A percentile compares a stretch with the other conserved stretches of the same genome.
Evolutionary conservation across 306 rosid genomes (phyloP).

Genomic region (Ormosia semicastrata): DNA sequence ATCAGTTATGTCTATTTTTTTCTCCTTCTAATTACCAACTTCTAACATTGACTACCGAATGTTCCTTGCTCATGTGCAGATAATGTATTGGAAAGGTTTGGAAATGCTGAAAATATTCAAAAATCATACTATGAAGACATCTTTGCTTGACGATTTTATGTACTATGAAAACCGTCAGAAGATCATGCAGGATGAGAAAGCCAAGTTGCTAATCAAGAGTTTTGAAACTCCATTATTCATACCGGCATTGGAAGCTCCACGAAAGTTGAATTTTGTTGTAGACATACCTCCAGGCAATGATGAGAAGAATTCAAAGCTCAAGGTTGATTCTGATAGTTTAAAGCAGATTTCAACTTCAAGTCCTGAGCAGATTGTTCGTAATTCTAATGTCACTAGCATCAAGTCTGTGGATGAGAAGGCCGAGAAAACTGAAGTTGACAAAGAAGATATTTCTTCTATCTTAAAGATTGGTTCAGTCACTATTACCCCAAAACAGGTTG

Average conservation of each 20-base stretch:
- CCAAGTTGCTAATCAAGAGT: conserved; percentile 55
- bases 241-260: conserved; percentile 53
- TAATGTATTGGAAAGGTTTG: conserved; percentile 66
- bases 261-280: conserved; percentile 47
- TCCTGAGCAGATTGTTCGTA: conserved; percentile 37
- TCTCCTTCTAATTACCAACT: not conserved
- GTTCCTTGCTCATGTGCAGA: conserved; percentile 48
- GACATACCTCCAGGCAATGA: conserved; percentile 39
- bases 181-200: conserved; percentile 85
- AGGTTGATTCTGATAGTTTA: conserved; percentile 30
- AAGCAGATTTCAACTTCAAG: conserved; percentile 31
- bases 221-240: conserved; percentile 45
- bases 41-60: not conserved
- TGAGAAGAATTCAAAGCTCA: conserved; percentile 35
- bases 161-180: conserved; percentile 93
- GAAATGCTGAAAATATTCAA: conserved; percentile 88
- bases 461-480: conserved; percentile 68
- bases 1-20: not conserved
- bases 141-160: conserved; percentile 83
- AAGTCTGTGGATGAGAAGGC: conserved; percentile 32
- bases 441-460: conserved; percentile 43
- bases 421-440: conserved; percentile 27
- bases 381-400: conserved; percentile 11
- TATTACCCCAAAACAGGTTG: conserved; percentile 47
- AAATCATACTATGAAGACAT: conserved; percentile 69